Base-by-base conservation (phyloP, 139 green algal genomes). In the Edaphochlamys debaryana region DNA sequence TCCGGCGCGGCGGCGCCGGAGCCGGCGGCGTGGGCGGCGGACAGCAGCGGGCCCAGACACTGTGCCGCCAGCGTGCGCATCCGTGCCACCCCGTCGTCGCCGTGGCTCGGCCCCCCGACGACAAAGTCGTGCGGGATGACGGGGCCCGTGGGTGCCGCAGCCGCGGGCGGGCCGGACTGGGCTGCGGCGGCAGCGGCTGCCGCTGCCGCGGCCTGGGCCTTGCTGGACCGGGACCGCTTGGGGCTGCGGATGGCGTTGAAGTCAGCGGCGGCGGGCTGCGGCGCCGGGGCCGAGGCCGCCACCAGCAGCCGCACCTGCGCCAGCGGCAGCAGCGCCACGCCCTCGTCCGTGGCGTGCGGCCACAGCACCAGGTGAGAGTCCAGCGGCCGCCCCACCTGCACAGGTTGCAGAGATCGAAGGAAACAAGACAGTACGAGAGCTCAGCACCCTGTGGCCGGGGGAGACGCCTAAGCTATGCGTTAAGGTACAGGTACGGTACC, bases 1-100 rank as follows among this genome's bases (percentile, higher is more conserved):
- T 60, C 66, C 29, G 41, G 48, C 29, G 66, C 66, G 4, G 78
- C 27, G 36, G 66, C 48, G 45, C 32, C 27, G 29, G 66, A n/a
- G 36, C 78, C 83, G 63, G 77, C 36, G 3, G 70, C 82, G 27
- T 84, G 54, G 67, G 89, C 66, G 50, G 77, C 84, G 0, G 48
- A 60, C 42, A 84, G 78, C 63, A 93, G 80, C 62, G 67, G 41
- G 23, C 82, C 85, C 58, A 91, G 62, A 3, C 86, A 93, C n/a
- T 79, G 40, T 2, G 88, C 87, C 13, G 87, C 84, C 22, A 82
- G 68, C 58, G 95, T 45, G 2, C 94, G 86, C 91, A 96, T 94
- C 48, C 79, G 80, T 7, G 91, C 81, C 17, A 86, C 87, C 36
- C 41, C 69, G 25, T 82, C 87, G 23, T 94, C 87, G 7, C 86